Evolutionary conservation across 768 basidiomycete species (phyloP), one percentile per base, ranked within the genome.

Genomic region (Leucosporidium creatinivorum): DNA sequence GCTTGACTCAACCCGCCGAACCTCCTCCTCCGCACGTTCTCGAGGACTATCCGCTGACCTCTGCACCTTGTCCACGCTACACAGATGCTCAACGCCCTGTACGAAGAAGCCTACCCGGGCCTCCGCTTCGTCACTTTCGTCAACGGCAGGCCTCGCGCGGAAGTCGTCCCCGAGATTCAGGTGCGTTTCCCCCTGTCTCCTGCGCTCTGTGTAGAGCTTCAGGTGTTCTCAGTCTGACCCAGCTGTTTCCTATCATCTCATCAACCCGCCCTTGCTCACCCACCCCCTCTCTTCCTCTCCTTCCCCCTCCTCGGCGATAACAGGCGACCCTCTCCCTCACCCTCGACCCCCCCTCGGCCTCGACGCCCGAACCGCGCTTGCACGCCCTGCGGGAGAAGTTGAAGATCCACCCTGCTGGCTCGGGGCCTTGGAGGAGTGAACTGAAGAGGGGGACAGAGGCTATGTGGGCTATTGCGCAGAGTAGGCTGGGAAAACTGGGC

Each of bases 81-180:
- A 9, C 61, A 74, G 74, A 67, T 61, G 47, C 75, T 81, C 58
- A 81, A 81, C 67, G 68, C 69, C 7, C 61, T 77, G 18, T 81
- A 80, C 67, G 77, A 79, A 65, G 65, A 65, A 9, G 58, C 75
- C 15, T 81, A 74, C 68, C 79, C 80, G 1, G 69, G 73, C 5
- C 69, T 81, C 1, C 72, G 77, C 15, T 81, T 76, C 74, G 75
- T 80, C 66, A 81, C 79, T 15, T 81, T 79, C 57, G 80, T 81
- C 52, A 77, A 77, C 61, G 78, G 78, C n/a, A 75, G 79, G 25
- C 67, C 78, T 0, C 65, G 79, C 36, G 70, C 76, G 13, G 78
- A 74, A 4, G 79, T 80, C 62, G 73, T 77, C 9, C 74, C 77
- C 17, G 79, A 79, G 61, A 67, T 80, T 60, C 78, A 79, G 54